Base-by-base conservation (phyloP, 2,329 filamentous ascomycete species). In the Coleophoma cylindrospora region DNA sequence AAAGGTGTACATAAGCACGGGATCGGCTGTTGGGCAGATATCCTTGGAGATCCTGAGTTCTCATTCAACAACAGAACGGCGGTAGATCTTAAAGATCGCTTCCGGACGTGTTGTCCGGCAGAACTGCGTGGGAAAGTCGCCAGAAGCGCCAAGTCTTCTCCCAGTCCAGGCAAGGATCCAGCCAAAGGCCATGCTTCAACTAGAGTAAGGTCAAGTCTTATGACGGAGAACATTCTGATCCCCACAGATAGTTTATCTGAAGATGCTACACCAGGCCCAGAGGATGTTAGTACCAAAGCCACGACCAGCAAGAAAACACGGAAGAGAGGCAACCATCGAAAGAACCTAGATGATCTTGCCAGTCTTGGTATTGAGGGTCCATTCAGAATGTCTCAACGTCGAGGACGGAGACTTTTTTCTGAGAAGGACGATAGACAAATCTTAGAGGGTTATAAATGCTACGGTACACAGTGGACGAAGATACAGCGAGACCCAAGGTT, bases 11-110 rank as follows among this genome's bases (percentile, higher is more conserved):
- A 75, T 57, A 77, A 79, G 33, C 75, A 86, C 59, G 83, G 83
- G 1, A 77, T 86, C 9, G 83, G 82, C 36, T 81, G 79, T 57
- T 86, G 82, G 82, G 83, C 79, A 9, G 77, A 72, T 50, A 86
- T 86, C 33, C 66, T 85, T 21, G 79, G 83, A 45, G 83, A 86
- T 53, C 65, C 74, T 0, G 75, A 75, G 40, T 86, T 83, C 60
- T 71, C 65, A 11, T 86, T 86, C 67, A 81, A 83, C 57, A 74
- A 73, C 14, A 75, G 83, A 51, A 79, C 77, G 2, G 79, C 81
- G 4, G 80, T 80, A 9, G 82, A 86, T 59, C 64, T 86, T 46
- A 86, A 86, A 62, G 82, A 86, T 62, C 73, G 83, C 12, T 86
- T 85, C 60, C 74, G 82, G 45, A 86, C 82, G 3, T 85, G 81